These are phyloP conservation scores for Beta lomatogona DNA, from an alignment of 179 eudicot genomes.

Conservation along the genomic window DNA sequence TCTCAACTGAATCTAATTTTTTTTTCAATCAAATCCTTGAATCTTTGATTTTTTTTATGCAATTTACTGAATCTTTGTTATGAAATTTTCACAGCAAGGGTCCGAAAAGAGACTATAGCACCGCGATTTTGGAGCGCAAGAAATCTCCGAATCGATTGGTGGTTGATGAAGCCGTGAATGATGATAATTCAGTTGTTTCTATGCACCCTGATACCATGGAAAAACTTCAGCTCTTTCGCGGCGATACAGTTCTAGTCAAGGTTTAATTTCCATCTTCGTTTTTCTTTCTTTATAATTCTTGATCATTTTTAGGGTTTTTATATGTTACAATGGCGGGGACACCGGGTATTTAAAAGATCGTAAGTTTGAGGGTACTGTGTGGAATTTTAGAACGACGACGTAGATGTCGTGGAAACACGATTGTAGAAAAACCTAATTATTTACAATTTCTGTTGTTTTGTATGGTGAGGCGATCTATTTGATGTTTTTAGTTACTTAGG, in stretches of 20 bases:
- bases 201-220: slow-evolving; percentile 90
- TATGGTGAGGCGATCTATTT: no score
- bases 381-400: no score
- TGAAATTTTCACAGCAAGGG: slow-evolving; percentile 54
- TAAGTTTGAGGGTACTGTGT: no score
- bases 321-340: no score
- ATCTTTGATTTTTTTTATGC: neutral
- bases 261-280: slow-evolving; percentile 13
- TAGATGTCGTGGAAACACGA: no score
- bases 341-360: no score
- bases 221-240: slow-evolving; percentile 82
- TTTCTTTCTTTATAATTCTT: neutral
- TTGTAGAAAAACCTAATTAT: no score
- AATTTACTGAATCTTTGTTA: neutral
- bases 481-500: no score
- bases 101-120: slow-evolving; percentile 69
- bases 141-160: slow-evolving; percentile 63
- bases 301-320: no score
- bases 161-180: slow-evolving; percentile 56
- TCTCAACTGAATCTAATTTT: no score
- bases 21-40: neutral
- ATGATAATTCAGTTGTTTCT: slow-evolving; percentile 69
- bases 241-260: slow-evolving; percentile 67
- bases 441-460: no score
- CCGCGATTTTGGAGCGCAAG: slow-evolving; percentile 86